Conservation (phyloP, 1,139 yeast species). For the Pichia sp. region DNA sequence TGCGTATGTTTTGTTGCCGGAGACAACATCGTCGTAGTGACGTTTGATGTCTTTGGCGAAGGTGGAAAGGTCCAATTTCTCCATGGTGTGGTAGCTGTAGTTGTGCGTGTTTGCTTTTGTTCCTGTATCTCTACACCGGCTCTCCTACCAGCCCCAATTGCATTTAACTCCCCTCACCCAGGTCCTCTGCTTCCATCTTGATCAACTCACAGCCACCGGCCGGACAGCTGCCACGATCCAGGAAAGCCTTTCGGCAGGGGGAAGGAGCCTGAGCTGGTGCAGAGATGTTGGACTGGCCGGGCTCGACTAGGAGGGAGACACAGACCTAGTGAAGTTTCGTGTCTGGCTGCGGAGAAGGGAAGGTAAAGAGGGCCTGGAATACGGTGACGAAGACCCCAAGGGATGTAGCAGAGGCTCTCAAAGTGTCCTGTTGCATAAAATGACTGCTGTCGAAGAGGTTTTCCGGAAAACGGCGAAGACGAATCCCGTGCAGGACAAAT, state of each 20-base stretch:
- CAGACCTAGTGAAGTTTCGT: not conserved
- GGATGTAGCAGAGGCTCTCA: not conserved
- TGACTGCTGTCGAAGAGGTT: constrained; percentile 8
- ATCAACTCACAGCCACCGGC: not conserved
- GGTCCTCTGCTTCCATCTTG: not conserved
- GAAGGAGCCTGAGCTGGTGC: not conserved
- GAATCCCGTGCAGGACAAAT: constrained; percentile 5
- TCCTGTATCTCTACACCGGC: too few species aligned
- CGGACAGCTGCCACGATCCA: not conserved
- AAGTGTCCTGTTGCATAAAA: not conserved
- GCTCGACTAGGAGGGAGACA: not conserved
- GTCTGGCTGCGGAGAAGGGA: not conserved
- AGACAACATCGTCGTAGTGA: constrained; percentile 60
- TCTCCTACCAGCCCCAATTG: too few species aligned
- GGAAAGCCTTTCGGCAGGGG: not conserved
- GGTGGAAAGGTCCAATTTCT: constrained; percentile 53
- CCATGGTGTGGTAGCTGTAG: constrained; percentile 34
- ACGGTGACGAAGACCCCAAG: not conserved
- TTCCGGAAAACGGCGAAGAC: constrained; percentile 2
- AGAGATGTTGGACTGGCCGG: not conserved
- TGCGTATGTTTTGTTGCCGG: constrained; percentile 59
- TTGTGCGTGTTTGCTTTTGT: too few species aligned
- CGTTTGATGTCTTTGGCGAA: constrained; percentile 59
- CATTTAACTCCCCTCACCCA: too few species aligned
- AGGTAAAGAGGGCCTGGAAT: not conserved